Evolutionary conservation across 192 early-diverging fungal genomes (phyloP).

Genomic region (Gonapodya prolifera): DNA sequence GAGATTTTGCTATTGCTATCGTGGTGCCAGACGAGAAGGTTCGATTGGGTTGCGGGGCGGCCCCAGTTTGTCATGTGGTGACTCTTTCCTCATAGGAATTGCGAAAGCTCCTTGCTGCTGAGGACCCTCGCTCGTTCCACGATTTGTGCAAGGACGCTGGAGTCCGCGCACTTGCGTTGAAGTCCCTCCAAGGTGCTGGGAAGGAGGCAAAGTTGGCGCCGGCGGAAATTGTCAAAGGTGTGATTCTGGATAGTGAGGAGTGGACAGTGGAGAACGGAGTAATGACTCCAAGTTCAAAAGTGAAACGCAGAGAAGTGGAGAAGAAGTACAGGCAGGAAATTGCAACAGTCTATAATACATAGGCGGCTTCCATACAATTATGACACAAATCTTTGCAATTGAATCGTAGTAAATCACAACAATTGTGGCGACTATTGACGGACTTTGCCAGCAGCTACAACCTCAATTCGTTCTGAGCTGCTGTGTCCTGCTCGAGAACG

Average conservation of each 20-base stretch:
- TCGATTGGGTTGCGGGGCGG: constrained; percentile 19
- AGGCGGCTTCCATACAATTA: too few species aligned
- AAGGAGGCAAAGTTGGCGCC: constrained; percentile 54
- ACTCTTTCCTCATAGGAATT: constrained; percentile 11
- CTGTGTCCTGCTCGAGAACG: too few species aligned
- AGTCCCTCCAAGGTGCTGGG: constrained; percentile 40
- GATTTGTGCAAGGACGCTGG: constrained; percentile 29
- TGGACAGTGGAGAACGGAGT: constrained; percentile 85
- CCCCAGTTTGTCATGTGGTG: constrained; percentile 12
- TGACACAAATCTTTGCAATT: too few species aligned
- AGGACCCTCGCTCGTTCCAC: constrained; percentile 21
- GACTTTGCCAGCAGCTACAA: too few species aligned
- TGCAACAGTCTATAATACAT: constrained; percentile 31
- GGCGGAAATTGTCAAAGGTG: constrained; percentile 56
- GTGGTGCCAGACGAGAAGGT: constrained; percentile 52
- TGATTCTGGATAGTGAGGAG: constrained; percentile 58
- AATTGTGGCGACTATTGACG: too few species aligned
- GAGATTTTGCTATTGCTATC: constrained; percentile 61
- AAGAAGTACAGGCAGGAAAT: constrained; percentile 49
- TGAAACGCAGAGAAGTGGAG: constrained; percentile 69
- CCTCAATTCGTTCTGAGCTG: too few species aligned
- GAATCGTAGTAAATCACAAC: too few species aligned
- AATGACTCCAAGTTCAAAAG: constrained; percentile 89
- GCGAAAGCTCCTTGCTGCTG: constrained; percentile 9
- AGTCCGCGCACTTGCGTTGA: constrained; percentile 29